Conservation (phyloP, 495 filamentous ascomycete species). For the Tuber microsphaerosporum region DNA sequence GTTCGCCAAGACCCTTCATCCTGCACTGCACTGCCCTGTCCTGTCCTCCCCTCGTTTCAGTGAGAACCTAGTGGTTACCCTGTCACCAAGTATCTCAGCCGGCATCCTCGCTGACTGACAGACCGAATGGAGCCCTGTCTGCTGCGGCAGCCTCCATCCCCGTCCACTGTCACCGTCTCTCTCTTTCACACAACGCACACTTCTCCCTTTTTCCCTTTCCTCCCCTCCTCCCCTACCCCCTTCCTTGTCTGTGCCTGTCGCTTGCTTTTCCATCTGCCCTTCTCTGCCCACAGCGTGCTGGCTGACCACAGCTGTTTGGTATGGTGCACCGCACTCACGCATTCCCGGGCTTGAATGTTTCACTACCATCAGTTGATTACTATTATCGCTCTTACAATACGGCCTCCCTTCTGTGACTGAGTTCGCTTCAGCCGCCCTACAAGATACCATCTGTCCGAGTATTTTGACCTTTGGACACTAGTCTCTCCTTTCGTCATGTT, state of each 20-base stretch:
- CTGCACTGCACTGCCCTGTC: background rate
- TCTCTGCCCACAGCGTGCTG: background rate
- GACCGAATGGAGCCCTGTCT: background rate
- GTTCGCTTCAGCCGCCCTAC: background rate
- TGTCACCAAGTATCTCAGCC: background rate
- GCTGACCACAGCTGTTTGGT: background rate
- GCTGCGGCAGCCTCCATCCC: background rate
- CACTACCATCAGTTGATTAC: background rate
- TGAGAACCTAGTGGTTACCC: background rate
- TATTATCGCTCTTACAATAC: background rate
- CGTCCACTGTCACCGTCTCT: background rate
- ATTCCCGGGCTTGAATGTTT: conserved; percentile 4
- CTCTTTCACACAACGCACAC: background rate
- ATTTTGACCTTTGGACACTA: background rate
- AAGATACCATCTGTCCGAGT: background rate
- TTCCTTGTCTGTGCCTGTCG: background rate
- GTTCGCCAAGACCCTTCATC: background rate
- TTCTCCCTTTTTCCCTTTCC: background rate
- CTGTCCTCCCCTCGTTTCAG: background rate
- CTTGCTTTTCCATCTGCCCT: background rate
- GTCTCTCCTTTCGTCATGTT: conserved; percentile 12
- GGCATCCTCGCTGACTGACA: background rate
- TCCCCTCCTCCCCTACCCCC: background rate
- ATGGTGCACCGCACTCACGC: background rate
- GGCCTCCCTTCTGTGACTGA: background rate